Evolutionary conservation across 495 filamentous ascomycete species (phyloP), one percentile per base, ranked within the genome.

Genomic region (Talaromyces nanjingensis): DNA sequence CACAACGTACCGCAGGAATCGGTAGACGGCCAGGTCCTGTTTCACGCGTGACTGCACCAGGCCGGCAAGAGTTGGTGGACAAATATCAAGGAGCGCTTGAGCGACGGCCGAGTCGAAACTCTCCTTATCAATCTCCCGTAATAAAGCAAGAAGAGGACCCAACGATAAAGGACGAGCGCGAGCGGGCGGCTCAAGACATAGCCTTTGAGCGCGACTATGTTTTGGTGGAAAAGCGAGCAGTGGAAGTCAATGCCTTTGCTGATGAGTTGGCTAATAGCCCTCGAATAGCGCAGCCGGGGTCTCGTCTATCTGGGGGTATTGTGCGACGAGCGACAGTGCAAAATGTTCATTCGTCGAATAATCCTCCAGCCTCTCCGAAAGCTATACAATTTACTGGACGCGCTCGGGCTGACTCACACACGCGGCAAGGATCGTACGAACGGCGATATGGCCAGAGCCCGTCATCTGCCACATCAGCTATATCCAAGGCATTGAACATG

Each of bases 201-300:
- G 91, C 90, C 1, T 90, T 96, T 71, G 92, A 96, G 70, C 82
- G 92, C 66, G 94, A 97, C 67, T 98, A 97, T 67, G 93, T 98
- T 37, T 76, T 98, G 18, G 91, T 98, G 20, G 96, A 98, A 74
- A 98, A 97, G 78, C 87, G 88, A 59, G 88, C 89, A 7, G 92
- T 98, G 4, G 91, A 97, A 73, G 93, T 98, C 29, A 97, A 98
- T 76, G 93, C 94, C 4, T 91, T 98, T 71, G 94, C 94, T 8
- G 94, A 98, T 71, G 92, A 98, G 73, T 77, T 98, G 66, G 91
- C 91, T 18, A 86, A 91, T 55, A 91, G 90, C 64, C 88, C 88
- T 33, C 79, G 81, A 45, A 83, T 87, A 62, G 22, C 53, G 22
- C 53, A 56, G 27, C 53, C 53, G 14, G 59, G 68, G 8, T 69